Base-by-base conservation (phyloP, 441 rosid species). In the Gossypium aridum region DNA sequence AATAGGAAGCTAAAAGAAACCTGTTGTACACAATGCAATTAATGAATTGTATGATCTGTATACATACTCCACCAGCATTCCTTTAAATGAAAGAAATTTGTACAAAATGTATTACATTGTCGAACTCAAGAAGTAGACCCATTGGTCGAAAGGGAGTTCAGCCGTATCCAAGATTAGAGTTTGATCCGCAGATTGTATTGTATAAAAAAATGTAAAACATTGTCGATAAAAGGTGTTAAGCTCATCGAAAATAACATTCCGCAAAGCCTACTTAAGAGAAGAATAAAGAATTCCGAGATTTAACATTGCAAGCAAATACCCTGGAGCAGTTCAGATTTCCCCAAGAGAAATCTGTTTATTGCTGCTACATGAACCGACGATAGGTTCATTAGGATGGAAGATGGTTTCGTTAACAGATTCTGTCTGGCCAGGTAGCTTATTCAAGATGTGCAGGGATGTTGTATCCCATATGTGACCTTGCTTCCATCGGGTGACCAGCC, bases 391-490 rank as follows among this genome's bases (percentile, higher is more conserved):
- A 0, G 98, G 98, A 76, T 94, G 98, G 75, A 94, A 94, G 53
- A 85, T 91, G 0, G 86, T 79, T 84, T 94, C 96, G 6, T 94
- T 91, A 57, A 92, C 96, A 0, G 96, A 94, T 28, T 96, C 98
- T 8, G 88, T 84, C 73, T 94, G 99, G 26, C 99, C 99, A 1
- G 99, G 99, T 54, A 91, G 97, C 91, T 91, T 92, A 61, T 89
- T 92, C 62, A 94, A 77, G 80, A 89, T 89, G 57, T 94, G 85
- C 12, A 94, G 84, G 47, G 90, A 83, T 10, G 98, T 92, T 56
- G 98, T 92, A 67, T 92, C 98, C 99, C 99, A 92, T 26, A 94
- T 82, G 94, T 92, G 82, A 94, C 99, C 83, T 91, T 92, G 73
- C 94, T 90, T 43, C 98, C 99, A 79, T 92, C 99, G 0, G 92